These are phyloP conservation scores for Mortierella polycephala DNA, from an alignment of 371 early-diverging fungal species.

Conservation along the genomic window DNA sequence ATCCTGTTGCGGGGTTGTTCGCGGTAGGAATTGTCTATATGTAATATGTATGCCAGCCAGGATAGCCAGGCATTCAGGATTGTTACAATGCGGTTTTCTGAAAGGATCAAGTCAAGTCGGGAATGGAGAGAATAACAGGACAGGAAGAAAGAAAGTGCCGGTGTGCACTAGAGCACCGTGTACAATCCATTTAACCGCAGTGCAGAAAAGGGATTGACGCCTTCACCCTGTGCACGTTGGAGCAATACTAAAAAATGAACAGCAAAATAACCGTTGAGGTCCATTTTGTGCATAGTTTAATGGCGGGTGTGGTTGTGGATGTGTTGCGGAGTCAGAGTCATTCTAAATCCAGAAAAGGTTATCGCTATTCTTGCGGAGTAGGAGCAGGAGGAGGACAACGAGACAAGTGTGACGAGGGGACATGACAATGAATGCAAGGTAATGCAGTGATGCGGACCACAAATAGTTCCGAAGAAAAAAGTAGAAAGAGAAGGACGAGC, in stretches of 20 bases:
- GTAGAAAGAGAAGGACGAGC: background rate
- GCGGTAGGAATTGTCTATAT: background rate
- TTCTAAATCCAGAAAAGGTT: constrained; percentile 3
- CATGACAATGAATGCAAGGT: background rate
- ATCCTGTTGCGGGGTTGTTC: background rate
- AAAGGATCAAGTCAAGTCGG: too few relatives aligned
- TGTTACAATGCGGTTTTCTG: too few relatives aligned
- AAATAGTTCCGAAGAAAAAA: background rate
- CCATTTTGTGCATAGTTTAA: too few relatives aligned
- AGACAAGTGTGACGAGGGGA: background rate
- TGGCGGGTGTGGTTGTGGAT: background rate
- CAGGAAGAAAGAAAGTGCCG: too few relatives aligned
- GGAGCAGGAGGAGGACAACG: background rate
- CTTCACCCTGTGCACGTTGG: too few relatives aligned
- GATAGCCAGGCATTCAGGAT: background rate
- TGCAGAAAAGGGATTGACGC: too few relatives aligned
- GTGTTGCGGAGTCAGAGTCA: background rate
- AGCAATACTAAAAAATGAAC: too few relatives aligned
- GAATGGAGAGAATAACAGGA: too few relatives aligned
- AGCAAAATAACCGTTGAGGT: too few relatives aligned
- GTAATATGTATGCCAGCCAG: background rate
- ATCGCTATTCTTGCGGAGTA: background rate
- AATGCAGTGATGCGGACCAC: background rate
- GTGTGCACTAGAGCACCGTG: too few relatives aligned
- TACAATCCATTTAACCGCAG: too few relatives aligned